A percentile compares a stretch with the other conserved stretches of the same genome.
phyloP scores from a whole-genome alignment of 2,329 filamentous ascomycete species.

The Diaporthe sp. region DNA sequence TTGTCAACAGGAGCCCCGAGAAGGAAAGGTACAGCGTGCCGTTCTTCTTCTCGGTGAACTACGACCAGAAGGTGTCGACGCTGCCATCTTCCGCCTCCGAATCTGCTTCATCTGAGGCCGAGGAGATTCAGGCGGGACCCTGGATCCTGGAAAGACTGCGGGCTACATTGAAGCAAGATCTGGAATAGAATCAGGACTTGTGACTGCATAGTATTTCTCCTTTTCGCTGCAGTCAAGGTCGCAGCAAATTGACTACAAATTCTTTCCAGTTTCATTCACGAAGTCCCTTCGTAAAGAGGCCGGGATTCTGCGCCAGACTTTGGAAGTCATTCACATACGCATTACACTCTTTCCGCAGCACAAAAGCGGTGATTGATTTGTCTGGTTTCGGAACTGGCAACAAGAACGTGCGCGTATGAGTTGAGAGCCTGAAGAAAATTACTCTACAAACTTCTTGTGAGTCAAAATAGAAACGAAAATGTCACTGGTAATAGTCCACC shows the following conservation, averaged over 20 bases:
- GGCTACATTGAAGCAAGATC: slow-evolving; percentile 14
- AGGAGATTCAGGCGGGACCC: slow-evolving; percentile 24
- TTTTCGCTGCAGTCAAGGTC: neutral
- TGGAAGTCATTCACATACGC: neutral
- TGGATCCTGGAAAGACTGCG: slow-evolving; percentile 31
- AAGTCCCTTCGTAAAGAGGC: neutral
- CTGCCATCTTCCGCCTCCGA: slow-evolving; percentile 49
- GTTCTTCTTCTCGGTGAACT: slow-evolving; percentile 41
- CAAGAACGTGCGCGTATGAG: neutral
- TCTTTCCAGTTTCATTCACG: no score
- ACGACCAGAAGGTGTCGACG: slow-evolving; percentile 33
- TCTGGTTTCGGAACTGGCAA: neutral
- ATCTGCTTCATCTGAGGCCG: neutral
- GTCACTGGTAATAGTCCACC: no score
- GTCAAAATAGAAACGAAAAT: neutral
- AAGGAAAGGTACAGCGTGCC: slow-evolving; percentile 38
- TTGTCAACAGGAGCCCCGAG: slow-evolving; percentile 24
- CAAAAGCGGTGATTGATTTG: neutral
- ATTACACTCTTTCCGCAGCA: neutral
- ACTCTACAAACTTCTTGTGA: neutral
- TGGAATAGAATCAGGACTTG: neutral
- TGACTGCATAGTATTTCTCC: no score
- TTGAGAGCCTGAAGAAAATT: neutral
- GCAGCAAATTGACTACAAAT: neutral
- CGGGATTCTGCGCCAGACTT: neutral